Evolutionary conservation across 2,329 filamentous ascomycete species (phyloP).

Genomic region (Colletotrichum endophyticum): DNA sequence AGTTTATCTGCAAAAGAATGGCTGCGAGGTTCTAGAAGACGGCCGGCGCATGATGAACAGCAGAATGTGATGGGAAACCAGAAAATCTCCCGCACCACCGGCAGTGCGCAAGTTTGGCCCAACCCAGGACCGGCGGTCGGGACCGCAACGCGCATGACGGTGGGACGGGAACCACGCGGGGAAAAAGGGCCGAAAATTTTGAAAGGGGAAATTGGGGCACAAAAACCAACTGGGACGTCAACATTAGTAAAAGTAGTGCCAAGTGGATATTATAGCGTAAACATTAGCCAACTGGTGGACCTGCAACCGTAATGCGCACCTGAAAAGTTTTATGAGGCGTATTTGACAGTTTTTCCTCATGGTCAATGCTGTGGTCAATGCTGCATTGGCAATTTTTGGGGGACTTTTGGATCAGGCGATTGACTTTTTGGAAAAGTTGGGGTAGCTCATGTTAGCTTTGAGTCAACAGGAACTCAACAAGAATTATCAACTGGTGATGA

Average conservation of each 20-base stretch:
- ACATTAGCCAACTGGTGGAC: slow-evolving; percentile 16
- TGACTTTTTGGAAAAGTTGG: not conserved
- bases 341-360: not conserved
- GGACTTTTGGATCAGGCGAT: not conserved
- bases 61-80: not conserved
- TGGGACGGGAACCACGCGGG: slow-evolving; percentile 11
- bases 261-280: slow-evolving; percentile 17
- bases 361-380: not conserved
- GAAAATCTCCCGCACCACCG: not conserved
- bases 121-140: not conserved
- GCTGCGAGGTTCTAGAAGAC: not conserved
- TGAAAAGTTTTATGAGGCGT: slow-evolving; percentile 15
- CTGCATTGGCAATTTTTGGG: not conserved
- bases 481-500: not conserved
- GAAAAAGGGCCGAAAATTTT: slow-evolving; percentile 7
- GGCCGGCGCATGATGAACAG: not conserved
- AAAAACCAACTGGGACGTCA: slow-evolving; percentile 4
- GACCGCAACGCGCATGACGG: not conserved
- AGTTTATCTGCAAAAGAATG: not conserved
- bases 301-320: not conserved
- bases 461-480: not conserved
- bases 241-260: not conserved
- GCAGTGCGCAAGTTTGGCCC: not conserved
- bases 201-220: not conserved
- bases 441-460: not conserved